Conservation (phyloP, 2,329 filamentous ascomycete species). For the Alternaria infectoria region DNA sequence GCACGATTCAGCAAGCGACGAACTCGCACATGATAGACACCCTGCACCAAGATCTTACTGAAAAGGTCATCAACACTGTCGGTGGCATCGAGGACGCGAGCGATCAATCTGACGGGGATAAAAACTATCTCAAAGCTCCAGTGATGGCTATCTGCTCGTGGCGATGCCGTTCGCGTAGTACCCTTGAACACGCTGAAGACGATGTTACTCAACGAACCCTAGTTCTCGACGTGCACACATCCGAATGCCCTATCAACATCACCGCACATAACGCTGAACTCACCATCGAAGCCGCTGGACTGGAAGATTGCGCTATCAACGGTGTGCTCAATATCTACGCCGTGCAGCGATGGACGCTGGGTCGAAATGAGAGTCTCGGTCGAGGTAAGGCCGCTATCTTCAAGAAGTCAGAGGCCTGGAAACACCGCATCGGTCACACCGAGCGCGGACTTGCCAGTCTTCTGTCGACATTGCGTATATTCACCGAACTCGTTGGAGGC, state of each 20-base stretch:
- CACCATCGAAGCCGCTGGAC: not conserved
- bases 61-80: no score
- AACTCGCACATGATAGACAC: no score
- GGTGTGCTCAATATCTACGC: not conserved
- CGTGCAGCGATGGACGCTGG: not conserved
- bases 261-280: not conserved
- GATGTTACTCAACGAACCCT: fast-evolving
- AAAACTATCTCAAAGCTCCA: not conserved
- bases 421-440: not conserved
- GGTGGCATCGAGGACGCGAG: no score
- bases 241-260: not conserved
- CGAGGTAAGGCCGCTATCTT: not conserved
- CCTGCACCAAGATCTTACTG: no score
- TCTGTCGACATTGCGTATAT: not conserved
- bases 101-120: no score
- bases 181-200: no score
- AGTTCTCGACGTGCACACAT: not conserved
- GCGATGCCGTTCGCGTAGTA: no score
- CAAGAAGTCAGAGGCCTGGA: not conserved
- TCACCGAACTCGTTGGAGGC: not conserved
- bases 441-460: not conserved
- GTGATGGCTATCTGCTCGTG: not conserved
- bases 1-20: fast-evolving
- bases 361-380: fast-evolving
- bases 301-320: not conserved